A percentile compares a stretch with the other conserved stretches of the same genome.
These are phyloP conservation scores for Royoungia palumana DNA, from an alignment of 768 basidiomycete genomes.

Conservation along the genomic window DNA sequence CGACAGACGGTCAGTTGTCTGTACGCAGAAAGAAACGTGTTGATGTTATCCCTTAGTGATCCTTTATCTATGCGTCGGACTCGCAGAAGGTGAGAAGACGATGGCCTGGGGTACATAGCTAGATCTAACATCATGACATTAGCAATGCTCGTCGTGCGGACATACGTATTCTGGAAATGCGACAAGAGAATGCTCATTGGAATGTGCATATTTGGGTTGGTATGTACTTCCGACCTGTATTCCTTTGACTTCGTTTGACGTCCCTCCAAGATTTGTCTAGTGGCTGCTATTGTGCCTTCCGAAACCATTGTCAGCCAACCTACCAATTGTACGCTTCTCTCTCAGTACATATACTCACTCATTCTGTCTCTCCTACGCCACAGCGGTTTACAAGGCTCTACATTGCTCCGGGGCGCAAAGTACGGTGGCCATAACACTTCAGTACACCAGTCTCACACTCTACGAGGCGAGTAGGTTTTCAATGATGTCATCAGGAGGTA, in stretches of 20 bases:
- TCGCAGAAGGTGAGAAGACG: constrained; percentile 16
- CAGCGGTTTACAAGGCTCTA: constrained; percentile 13
- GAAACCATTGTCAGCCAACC: constrained; percentile 1
- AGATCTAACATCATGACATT: neutral
- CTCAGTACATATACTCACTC: neutral
- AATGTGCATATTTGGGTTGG: constrained; percentile 9
- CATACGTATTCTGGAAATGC: constrained; percentile 16
- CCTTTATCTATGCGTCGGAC: constrained; percentile 13
- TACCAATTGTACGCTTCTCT: constrained; percentile 5
- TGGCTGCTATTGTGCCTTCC: constrained; percentile 7
- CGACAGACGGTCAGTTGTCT: constrained; percentile 2
- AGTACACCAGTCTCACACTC: constrained; percentile 9
- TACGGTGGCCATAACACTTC: constrained; percentile 5
- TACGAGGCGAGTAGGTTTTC: constrained; percentile 13
- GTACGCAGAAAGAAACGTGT: neutral
- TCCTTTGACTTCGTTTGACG: neutral
- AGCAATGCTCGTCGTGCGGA: constrained; percentile 20
- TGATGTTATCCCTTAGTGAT: constrained; percentile 4
- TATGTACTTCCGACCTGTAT: neutral
- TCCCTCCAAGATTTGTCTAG: constrained; percentile 3
- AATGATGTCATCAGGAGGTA: neutral
- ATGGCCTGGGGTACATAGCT: neutral
- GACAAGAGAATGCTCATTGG: constrained; percentile 17
- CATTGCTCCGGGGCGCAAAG: constrained; percentile 6
- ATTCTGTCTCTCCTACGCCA: neutral